Conservation (phyloP, 129 eudicot species). For the Heracleum sosnowskyi region DNA sequence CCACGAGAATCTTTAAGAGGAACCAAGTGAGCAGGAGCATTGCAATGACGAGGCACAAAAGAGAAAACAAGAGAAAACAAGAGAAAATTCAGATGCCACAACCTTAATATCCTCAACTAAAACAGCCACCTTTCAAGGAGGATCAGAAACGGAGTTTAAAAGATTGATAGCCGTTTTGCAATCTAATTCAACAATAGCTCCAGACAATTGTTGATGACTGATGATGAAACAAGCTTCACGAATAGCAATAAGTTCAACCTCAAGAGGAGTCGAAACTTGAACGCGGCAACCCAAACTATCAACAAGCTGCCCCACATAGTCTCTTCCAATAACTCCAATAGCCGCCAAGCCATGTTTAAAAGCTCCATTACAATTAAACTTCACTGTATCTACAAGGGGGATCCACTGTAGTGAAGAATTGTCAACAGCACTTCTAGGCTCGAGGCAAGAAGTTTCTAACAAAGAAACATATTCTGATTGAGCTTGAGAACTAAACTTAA, state of each 20-base stretch:
- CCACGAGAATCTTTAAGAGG: not conserved
- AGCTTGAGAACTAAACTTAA: not conserved
- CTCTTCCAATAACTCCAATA: not conserved
- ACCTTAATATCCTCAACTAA: constrained; percentile 3
- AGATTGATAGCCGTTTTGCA: not conserved
- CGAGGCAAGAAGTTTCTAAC: not conserved
- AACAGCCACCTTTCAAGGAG: not conserved
- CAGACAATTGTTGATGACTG: no score
- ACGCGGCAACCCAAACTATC: not conserved
- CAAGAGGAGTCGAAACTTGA: not conserved
- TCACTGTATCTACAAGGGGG: not conserved
- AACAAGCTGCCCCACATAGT: not conserved
- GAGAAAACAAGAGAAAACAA: not conserved
- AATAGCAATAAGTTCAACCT: not conserved
- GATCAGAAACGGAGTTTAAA: no score
- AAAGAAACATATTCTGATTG: not conserved
- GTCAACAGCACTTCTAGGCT: not conserved
- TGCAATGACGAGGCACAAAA: not conserved
- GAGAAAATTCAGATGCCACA: not conserved
- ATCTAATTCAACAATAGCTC: not conserved
- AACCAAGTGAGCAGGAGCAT: not conserved
- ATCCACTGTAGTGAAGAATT: not conserved
- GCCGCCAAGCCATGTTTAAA: not conserved
- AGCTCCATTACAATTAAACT: no score
- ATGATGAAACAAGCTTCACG: not conserved